phyloP scores from a whole-genome alignment of 2,329 filamentous ascomycete species.

The Coniochaeta prunicola region DNA sequence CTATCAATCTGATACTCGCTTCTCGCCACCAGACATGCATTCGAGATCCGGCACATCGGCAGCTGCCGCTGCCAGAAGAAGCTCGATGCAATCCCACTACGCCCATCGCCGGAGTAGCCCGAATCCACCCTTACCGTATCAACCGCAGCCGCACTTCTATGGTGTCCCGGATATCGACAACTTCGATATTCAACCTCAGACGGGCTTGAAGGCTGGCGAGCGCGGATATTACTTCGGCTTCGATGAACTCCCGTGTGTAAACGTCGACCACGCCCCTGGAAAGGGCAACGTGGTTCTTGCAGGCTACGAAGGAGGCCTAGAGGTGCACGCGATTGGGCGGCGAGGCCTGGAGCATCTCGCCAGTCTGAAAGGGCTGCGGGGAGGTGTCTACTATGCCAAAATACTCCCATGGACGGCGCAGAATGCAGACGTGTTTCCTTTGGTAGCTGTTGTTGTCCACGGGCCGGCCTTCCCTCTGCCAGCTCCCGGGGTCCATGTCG shows the following conservation, averaged over 20 bases:
- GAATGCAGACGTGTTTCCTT: constrained; percentile 51
- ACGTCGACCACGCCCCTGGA: constrained; percentile 26
- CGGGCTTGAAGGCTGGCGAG: constrained; percentile 55
- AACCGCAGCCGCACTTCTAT: constrained; percentile 72
- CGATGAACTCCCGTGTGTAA: constrained; percentile 54
- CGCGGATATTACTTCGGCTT: constrained; percentile 76
- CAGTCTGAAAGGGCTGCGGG: constrained; percentile 68
- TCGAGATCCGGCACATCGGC: constrained; percentile 11
- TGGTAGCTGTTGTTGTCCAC: constrained; percentile 75
- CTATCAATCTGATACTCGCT: constrained; percentile 44
- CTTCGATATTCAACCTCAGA: constrained; percentile 39
- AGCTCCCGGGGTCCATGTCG: constrained; percentile 25
- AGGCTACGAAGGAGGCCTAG: constrained; percentile 73
- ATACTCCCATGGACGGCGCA: constrained; percentile 63
- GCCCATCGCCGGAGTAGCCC: constrained; percentile 35
- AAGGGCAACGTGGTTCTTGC: constrained; percentile 63
- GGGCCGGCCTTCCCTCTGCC: constrained; percentile 55
- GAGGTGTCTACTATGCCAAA: constrained; percentile 75
- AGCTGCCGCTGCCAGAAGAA: constrained; percentile 31
- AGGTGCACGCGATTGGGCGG: constrained; percentile 67
- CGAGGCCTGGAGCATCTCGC: constrained; percentile 64
- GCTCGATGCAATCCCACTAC: constrained; percentile 45
- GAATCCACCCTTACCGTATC: constrained; percentile 64
- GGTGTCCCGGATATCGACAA: constrained; percentile 63
- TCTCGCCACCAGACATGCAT: constrained; percentile 32